Base-by-base conservation (phyloP, 345 rosid species). In the Capsella bursapastoris region DNA sequence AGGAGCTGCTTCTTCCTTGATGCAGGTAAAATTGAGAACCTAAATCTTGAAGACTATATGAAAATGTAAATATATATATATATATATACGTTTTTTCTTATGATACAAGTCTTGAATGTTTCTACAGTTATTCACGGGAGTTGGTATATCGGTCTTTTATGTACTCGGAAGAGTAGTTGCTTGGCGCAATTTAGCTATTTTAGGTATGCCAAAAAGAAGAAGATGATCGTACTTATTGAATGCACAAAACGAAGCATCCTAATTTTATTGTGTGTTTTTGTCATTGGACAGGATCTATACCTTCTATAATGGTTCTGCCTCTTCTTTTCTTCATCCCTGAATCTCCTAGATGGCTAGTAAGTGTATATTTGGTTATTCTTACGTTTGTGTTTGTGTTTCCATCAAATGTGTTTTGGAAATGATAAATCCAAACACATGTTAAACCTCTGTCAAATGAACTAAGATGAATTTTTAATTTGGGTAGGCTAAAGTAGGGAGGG, bases 271-370 rank as follows among this genome's bases (percentile, higher is more conserved):
- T 34, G 49, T 43, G 18, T 18, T 18, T 73, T 18, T 56, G 49
- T 16, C 7, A 5, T 27, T 47, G 35, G 52, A 67, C 48, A 78
- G 81, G 78, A 12, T 31, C 78, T 43, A 5, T 78, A 53, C 78
- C 74, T 51, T 66, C 38, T 4, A 47, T 78, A 6, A 7, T 78
- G 38, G 10, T 1, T 52, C 14, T 78, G n/a, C 81, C 78, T 72
- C 81, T 78, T 51, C 78, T 78, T 67, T 78, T 78, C 53, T 72
- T 66, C 74, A 28, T 78, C 28, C 81, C 78, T 0, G 78, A 78
- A 67, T 78, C 81, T 72, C 81, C 78, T 43, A 59, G 78, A 78
- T 78, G 81, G 76, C 81, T 71, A 31, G 81, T 18, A 18, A 18
- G 18, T 18, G 18, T 18, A 18, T 18, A 18, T 18, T 18, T 18